These are phyloP conservation scores for Meredithiella fracta DNA, from an alignment of 2,329 filamentous ascomycete genomes.

Conservation along the genomic window DNA sequence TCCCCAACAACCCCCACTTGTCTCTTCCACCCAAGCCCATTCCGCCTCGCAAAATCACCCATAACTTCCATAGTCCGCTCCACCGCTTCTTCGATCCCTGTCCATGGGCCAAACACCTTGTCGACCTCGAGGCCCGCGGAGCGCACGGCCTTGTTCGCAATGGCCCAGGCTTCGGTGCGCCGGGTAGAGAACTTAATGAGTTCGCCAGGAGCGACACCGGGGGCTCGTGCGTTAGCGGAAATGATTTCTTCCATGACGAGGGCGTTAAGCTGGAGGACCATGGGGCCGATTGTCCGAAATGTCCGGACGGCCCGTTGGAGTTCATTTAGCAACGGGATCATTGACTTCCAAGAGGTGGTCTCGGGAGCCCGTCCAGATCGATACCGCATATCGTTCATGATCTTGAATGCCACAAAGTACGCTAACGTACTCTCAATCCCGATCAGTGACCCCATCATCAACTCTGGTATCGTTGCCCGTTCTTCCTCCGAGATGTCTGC, in stretches of 20 bases:
- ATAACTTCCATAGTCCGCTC: slow-evolving; percentile 25
- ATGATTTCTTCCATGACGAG: slow-evolving; percentile 31
- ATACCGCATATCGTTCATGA: slow-evolving; percentile 28
- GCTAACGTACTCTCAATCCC: slow-evolving; percentile 34
- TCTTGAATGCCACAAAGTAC: slow-evolving; percentile 38
- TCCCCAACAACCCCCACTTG: slow-evolving; percentile 27
- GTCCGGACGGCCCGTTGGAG: slow-evolving; percentile 23
- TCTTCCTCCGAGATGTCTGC: slow-evolving; percentile 17
- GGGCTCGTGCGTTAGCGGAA: slow-evolving; percentile 20
- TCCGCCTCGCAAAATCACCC: slow-evolving; percentile 28
- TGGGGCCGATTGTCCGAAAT: slow-evolving; percentile 25
- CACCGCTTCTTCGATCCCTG: slow-evolving; percentile 28
- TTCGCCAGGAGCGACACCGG: slow-evolving; percentile 20
- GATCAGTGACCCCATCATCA: slow-evolving; percentile 18
- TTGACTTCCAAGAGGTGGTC: slow-evolving; percentile 25
- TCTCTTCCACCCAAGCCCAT: slow-evolving; percentile 31
- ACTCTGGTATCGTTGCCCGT: neutral
- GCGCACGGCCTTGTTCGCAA: slow-evolving; percentile 15
- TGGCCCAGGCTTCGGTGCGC: slow-evolving; percentile 9
- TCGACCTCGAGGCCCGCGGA: neutral
- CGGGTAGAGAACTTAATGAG: slow-evolving; percentile 15
- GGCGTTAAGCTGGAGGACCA: slow-evolving; percentile 29
- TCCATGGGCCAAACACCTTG: slow-evolving; percentile 25
- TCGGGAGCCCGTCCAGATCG: slow-evolving; percentile 30
- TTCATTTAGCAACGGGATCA: slow-evolving; percentile 29